Conservation (phyloP, 2,329 filamentous ascomycete genomes). For the Cladosporium halotolerans region DNA sequence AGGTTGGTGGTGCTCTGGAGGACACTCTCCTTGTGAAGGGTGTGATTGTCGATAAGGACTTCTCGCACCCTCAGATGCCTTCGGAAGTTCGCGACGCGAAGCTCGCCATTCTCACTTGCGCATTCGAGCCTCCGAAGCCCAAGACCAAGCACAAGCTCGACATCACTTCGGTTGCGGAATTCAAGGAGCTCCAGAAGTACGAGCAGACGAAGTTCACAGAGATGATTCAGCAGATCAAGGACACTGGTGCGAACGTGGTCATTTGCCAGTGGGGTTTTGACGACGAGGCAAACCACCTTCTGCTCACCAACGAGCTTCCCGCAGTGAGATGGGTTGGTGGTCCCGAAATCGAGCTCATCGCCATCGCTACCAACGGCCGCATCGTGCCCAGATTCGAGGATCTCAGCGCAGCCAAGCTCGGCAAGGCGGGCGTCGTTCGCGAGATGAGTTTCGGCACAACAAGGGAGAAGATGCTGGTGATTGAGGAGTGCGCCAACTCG, state of each 20-base stretch:
- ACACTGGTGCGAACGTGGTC: conserved; percentile 90
- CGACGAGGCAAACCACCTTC: conserved; percentile 94
- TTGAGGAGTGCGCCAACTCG: conserved; percentile 98
- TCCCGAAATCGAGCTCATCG: conserved; percentile 96
- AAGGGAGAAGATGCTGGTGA: conserved; percentile 98
- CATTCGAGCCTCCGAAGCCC: conserved; percentile 97
- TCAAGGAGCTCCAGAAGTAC: conserved; percentile 94
- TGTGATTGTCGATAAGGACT: conserved; percentile 99
- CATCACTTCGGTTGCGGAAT: conserved; percentile 94
- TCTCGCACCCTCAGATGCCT: conserved; percentile 98
- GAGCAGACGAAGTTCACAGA: conserved; percentile 94
- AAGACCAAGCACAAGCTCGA: conserved; percentile 99
- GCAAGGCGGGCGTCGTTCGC: conserved; percentile 78
- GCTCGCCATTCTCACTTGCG: conserved; percentile 93
- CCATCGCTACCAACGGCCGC: conserved; percentile 94
- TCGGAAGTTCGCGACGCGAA: conserved; percentile 92
- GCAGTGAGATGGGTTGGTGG: conserved; percentile 97
- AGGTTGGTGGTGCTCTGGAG: conserved; percentile 89
- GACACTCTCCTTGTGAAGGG: conserved; percentile 94
- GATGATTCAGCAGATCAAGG: conserved; percentile 98
- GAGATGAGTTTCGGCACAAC: conserved; percentile 98
- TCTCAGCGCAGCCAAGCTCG: conserved; percentile 82
- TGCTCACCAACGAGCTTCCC: conserved; percentile 91
- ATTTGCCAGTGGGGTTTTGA: conserved; percentile 99
- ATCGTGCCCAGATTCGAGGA: conserved; percentile 98